phyloP scores from a whole-genome alignment of 192 early-diverging fungal species.

The Glomus cerebriforme region DNA sequence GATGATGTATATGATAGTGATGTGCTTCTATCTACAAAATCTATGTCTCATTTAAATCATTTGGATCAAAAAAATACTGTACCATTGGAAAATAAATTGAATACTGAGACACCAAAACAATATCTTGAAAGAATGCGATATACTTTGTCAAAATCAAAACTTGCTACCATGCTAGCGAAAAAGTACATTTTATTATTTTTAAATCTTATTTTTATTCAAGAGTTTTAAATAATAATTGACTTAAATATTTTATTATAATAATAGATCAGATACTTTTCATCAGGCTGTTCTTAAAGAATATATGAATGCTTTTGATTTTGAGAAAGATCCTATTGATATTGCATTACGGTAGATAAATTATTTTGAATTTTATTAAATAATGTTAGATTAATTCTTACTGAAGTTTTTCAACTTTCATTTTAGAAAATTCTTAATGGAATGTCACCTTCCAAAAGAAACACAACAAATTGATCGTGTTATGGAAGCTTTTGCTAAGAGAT shows the following conservation, averaged over 20 bases:
- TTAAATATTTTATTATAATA: not conserved
- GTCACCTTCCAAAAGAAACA: constrained; percentile 76
- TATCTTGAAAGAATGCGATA: constrained; percentile 47
- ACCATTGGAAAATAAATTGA: not conserved
- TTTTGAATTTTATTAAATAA: not conserved
- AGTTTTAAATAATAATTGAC: not conserved
- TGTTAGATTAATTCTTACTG: not conserved
- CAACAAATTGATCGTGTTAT: constrained; percentile 87
- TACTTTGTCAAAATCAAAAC: constrained; percentile 52
- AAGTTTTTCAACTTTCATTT: constrained; percentile 1
- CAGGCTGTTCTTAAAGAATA: constrained; percentile 57
- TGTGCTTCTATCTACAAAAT: not conserved
- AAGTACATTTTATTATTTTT: constrained; percentile 18
- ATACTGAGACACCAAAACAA: constrained; percentile 45
- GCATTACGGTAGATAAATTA: constrained; percentile 51
- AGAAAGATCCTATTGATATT: constrained; percentile 64
- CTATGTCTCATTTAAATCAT: constrained; percentile 26
- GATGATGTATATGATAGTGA: not conserved
- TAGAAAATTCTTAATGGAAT: constrained; percentile 71
- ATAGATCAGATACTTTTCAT: constrained; percentile 51
- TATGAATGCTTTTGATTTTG: constrained; percentile 64
- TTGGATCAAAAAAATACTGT: not conserved
- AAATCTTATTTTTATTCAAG: not conserved
- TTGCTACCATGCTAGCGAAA: constrained; percentile 58
- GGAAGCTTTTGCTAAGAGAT: constrained; percentile 71